These are phyloP conservation scores for Lactarius hengduanensis DNA, from an alignment of 768 basidiomycete genomes.

Conservation along the genomic window DNA sequence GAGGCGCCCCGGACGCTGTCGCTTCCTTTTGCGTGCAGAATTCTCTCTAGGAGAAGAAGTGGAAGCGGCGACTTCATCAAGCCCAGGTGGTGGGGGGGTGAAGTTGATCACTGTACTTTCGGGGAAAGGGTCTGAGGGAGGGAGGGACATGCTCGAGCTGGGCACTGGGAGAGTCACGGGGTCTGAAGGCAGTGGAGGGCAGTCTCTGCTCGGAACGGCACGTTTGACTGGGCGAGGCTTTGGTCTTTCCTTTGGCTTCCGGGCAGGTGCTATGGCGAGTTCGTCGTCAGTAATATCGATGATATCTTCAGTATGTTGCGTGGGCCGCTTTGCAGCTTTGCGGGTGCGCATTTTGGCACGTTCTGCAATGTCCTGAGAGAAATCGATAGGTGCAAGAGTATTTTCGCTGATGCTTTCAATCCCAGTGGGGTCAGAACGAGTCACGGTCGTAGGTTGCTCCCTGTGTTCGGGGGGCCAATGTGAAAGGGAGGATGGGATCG, in stretches of 20 bases:
- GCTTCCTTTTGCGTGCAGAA: slow-evolving; percentile 28
- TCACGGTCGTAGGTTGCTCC: background rate
- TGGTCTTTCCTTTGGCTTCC: slow-evolving; percentile 14
- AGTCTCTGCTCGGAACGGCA: slow-evolving; percentile 20
- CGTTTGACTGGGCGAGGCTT: slow-evolving; percentile 26
- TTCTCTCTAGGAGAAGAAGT: slow-evolving; percentile 14
- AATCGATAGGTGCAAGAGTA: slow-evolving; percentile 13
- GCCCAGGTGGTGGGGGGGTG: slow-evolving; percentile 16
- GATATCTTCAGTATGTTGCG: slow-evolving; percentile 24
- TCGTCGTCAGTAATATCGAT: slow-evolving; percentile 38
- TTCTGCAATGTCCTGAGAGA: slow-evolving; percentile 35
- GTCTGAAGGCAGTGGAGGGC: slow-evolving; percentile 22
- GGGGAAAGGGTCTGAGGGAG: slow-evolving; percentile 32
- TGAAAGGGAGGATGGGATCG: slow-evolving; percentile 19
- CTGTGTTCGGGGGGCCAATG: slow-evolving; percentile 12
- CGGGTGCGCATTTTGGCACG: slow-evolving; percentile 37
- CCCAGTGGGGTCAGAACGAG: slow-evolving; percentile 7
- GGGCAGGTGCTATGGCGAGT: slow-evolving; percentile 26
- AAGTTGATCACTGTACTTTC: slow-evolving; percentile 23
- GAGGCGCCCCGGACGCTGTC: slow-evolving; percentile 12
- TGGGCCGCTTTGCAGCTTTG: slow-evolving; percentile 25
- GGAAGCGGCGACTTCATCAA: slow-evolving; percentile 7
- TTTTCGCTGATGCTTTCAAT: background rate
- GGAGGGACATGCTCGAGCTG: slow-evolving; percentile 33
- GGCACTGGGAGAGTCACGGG: slow-evolving; percentile 30